Conservation (phyloP, 805 yeast species). For the Kodamaea lidongshanica region DNA sequence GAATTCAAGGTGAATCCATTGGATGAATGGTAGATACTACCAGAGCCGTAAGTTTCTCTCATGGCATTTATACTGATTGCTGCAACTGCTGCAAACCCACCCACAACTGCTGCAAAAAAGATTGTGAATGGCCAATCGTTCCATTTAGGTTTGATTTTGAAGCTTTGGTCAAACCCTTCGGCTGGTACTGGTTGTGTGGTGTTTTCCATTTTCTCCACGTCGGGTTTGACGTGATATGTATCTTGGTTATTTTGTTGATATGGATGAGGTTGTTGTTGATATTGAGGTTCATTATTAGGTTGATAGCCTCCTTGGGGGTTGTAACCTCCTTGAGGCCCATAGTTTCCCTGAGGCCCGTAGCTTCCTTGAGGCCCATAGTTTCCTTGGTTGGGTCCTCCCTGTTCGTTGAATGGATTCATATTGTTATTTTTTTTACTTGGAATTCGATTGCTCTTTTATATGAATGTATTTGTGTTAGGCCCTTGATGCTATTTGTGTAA, state of each 20-base stretch:
- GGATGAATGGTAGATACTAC: slow-evolving; percentile 50
- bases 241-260: slow-evolving; percentile 2
- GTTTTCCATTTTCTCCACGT: slow-evolving; percentile 24
- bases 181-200: slow-evolving; percentile 32
- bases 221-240: slow-evolving; percentile 16
- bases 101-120: slow-evolving; percentile 40
- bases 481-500: no score
- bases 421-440: no score
- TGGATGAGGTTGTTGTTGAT: slow-evolving; percentile 1
- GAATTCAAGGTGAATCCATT: slow-evolving; percentile 64
- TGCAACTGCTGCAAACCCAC: slow-evolving; percentile 67
- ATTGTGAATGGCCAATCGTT: slow-evolving; percentile 71
- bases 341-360: no score
- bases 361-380: no score
- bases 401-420: no score
- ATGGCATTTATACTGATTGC: slow-evolving; percentile 64
- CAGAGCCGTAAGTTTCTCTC: slow-evolving; percentile 50
- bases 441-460: no score
- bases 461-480: no score
- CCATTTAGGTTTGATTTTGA: slow-evolving; percentile 56
- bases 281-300: slow-evolving; percentile 1
- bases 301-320: slow-evolving; percentile 1
- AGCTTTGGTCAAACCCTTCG: slow-evolving; percentile 56
- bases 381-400: no score
- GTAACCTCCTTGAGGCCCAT: slow-evolving; percentile 1